Evolutionary conservation across 2,329 filamentous ascomycete genomes (phyloP).

Genomic region (Aquanectria penicillioides): DNA sequence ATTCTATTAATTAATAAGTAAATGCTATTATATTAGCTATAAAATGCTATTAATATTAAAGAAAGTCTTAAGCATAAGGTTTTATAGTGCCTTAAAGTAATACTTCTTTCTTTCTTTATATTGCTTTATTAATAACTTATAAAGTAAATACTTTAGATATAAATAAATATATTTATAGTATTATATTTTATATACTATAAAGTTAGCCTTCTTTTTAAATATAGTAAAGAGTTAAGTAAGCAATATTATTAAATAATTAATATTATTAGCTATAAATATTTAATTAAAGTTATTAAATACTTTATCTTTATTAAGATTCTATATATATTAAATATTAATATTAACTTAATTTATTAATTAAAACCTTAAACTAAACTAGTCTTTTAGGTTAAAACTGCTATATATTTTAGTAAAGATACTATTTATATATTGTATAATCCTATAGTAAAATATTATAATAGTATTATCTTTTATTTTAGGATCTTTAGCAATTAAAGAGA

Average conservation of each 20-base stretch:
- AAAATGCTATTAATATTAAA: slow-evolving; percentile 5
- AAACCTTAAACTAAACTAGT: too few species aligned
- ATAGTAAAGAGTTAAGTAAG: not conserved
- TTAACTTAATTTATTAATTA: too few species aligned
- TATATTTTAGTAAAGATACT: slow-evolving; percentile 7
- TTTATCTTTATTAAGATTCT: not conserved
- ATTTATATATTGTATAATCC: slow-evolving; percentile 8
- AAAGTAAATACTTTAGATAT: slow-evolving; percentile 12
- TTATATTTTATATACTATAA: slow-evolving; percentile 5
- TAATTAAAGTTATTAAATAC: not conserved
- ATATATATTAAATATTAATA: not conserved
- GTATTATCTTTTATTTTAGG: not conserved
- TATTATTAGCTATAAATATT: not conserved
- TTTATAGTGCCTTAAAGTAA: slow-evolving; percentile 8
- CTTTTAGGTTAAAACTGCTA: too few species aligned
- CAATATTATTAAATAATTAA: not conserved
- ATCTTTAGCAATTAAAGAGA: not conserved
- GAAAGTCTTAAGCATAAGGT: not conserved
- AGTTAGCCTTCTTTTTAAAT: slow-evolving; percentile 16
- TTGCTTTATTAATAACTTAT: too few species aligned
- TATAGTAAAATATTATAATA: too few species aligned
- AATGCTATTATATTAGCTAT: not conserved
- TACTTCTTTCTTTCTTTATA: not conserved
- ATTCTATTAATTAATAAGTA: slow-evolving; percentile 12
- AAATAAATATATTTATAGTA: slow-evolving; percentile 4